These are phyloP conservation scores for Yamadazyma atlantica DNA, from an alignment of 1,139 yeast genomes.

Conservation along the genomic window DNA sequence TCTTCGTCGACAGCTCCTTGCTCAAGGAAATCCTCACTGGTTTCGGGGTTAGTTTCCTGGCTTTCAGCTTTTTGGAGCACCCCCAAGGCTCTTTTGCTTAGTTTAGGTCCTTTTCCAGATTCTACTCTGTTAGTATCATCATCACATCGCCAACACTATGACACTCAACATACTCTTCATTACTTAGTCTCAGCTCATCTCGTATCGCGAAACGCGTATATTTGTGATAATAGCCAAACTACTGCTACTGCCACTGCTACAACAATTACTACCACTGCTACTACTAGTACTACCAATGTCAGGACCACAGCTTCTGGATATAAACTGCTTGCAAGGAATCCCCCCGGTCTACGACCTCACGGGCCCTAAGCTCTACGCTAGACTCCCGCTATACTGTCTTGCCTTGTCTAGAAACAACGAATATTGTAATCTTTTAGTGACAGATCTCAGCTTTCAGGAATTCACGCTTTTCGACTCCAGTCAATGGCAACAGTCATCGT, in stretches of 20 bases:
- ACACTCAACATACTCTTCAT: constrained; percentile 6
- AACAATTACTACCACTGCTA: too few relatives aligned
- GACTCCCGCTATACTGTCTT: background rate
- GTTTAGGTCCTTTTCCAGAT: constrained; percentile 19
- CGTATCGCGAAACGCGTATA: too few relatives aligned
- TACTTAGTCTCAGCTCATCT: too few relatives aligned
- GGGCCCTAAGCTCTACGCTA: background rate
- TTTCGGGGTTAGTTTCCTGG: constrained; percentile 12
- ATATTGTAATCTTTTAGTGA: background rate
- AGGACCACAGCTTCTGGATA: too few relatives aligned
- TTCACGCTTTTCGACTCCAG: background rate
- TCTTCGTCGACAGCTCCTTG: constrained; percentile 52
- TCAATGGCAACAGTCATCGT: background rate
- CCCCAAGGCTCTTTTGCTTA: constrained; percentile 17
- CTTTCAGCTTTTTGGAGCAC: constrained; percentile 3
- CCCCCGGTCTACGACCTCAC: too few relatives aligned
- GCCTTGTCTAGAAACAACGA: background rate
- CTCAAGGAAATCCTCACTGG: constrained; percentile 48
- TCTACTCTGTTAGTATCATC: background rate
- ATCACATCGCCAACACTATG: background rate
- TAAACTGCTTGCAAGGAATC: too few relatives aligned
- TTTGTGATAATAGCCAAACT: too few relatives aligned
- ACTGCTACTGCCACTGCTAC: too few relatives aligned
- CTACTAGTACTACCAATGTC: too few relatives aligned
- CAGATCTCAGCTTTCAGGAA: background rate